Conservation (phyloP, 2,329 filamentous ascomycete genomes). For the Rhexocercosporidium sp. region DNA sequence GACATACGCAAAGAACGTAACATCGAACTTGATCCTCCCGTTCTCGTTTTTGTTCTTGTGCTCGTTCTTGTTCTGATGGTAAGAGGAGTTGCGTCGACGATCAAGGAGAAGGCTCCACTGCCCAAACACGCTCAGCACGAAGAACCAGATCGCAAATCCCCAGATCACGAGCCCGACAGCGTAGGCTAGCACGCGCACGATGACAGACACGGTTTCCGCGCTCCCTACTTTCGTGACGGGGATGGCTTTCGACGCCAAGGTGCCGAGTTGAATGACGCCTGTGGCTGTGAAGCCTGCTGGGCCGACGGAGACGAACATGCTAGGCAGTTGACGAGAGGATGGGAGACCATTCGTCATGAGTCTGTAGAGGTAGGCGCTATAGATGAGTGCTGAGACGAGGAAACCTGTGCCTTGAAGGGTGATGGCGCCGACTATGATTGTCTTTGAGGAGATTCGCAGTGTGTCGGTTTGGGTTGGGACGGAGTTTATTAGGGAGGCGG, state of each 20-base stretch:
- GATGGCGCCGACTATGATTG: conserved; percentile 8
- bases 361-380: conserved; percentile 13
- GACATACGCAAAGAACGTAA: conserved; percentile 11
- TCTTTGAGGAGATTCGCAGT: conserved; percentile 9
- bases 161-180: conserved; percentile 4
- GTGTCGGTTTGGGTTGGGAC: background rate
- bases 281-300: conserved; percentile 11
- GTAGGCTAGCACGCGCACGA: conserved; percentile 5
- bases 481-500: conserved; percentile 11
- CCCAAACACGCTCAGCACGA: background rate
- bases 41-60: too few relatives aligned
- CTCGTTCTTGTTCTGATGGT: too few relatives aligned
- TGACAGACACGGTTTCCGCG: background rate
- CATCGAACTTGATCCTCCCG: background rate
- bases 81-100: too few relatives aligned
- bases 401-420: conserved; percentile 8
- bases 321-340: background rate
- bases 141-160: conserved; percentile 12
- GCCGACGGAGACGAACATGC: conserved; percentile 12
- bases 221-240: background rate
- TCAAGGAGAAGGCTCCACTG: background rate
- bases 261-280: conserved; percentile 5
- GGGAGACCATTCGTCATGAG: conserved; percentile 10
- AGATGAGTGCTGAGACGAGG: conserved; percentile 8
- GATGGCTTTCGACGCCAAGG: conserved; percentile 6